Evolutionary conservation across 106 monocot species (phyloP), one percentile per base, ranked within the genome.

Genomic region (Dendrobium huoshanense): DNA sequence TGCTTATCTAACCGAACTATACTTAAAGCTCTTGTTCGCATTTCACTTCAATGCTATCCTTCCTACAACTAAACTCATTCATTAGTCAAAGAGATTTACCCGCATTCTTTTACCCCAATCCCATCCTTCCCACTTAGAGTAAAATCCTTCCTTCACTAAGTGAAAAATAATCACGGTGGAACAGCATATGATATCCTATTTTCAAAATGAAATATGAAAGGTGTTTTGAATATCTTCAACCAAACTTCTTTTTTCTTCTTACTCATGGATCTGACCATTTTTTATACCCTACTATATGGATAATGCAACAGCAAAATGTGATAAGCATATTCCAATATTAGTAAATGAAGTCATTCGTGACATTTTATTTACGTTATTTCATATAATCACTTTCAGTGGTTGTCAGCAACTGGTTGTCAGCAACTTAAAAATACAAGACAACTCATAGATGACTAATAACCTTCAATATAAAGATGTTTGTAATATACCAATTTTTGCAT

Each of bases 401-500:
- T 70, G 37, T 13, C 70, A 37, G 13, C 33, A 74, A 74, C 74
- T 43, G 1, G 16, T 70, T 70, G 37, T 13, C 70, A 37, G 13
- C 33, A 74, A 74, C 74, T 43, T 74, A 8, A 17, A 74, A 7
- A n/a, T 74, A 74, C 74, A 74, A 74, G 43, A 74, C 25, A 37
- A 37, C 70, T 13, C 31, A 70, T 70, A 70, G 16, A 70, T 70
- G 15, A 16, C 37, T 70, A 74, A 44, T 44, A 74, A 43, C 6
- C 18, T 70, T 20, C 7, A 44, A 33, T 42, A 77, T 44, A 43
- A 77, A 41, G 41, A 81, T 37, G 29, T 44, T 77, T 45, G 77
- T 41, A 25, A 64, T 27, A 64, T 89, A 92, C 97, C 98, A 87
- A 95, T 98, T 89, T 98, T 98, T 78, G 94, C 83, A 87, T 91